Evolutionary conservation across 1,284 basidiomycete genomes (phyloP), one percentile per base, ranked within the genome.

Genomic region (Golubevia sp.): DNA sequence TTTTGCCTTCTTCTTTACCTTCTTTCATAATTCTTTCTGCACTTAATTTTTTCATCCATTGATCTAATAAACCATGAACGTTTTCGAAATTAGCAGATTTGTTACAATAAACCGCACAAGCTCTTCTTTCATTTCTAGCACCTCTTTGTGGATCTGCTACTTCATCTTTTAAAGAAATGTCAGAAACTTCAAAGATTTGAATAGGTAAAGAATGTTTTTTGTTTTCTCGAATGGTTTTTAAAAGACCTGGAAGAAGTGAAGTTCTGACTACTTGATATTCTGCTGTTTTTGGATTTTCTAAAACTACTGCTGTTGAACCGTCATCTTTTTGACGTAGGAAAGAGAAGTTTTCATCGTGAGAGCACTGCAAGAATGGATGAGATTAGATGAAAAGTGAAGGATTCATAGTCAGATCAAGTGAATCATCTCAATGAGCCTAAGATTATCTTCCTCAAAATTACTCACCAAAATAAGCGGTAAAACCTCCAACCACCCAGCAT

Each of bases 221-320:
- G 66, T 82, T 82, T 66, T 82, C 79, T 1, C 79, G 68, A 1
- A 82, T 55, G 23, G 79, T 78, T 67, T 82, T 82, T 50, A 82
- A 66, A 3, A 82, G 48, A 2, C 79, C 79, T 2, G 79, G 71
- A 15, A 82, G 58, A 2, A 82, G 58, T 2, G 75, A 74, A 1
- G 78, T 81, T 6, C 79, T 68, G n/a, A 82, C 78, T 30, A 82
- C 72, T 44, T 81, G 78, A 58, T 74, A 82, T 56, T 82, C 79
- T 23, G 72, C 68, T 38, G 79, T 79, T 63, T 82, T 80, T 0
- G 79, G 79, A 61, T 82, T 82, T 38, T 77, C 79, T 25, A 82
- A 61, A 0, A 74, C 68, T 54, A 82, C 74, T 13, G 78, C 79
- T 20, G 52, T 67, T 25, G 23, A 63, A 1, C 73, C 71, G 38